Evolutionary conservation across 768 basidiomycete genomes (phyloP).

Genomic region (Panus rudis): DNA sequence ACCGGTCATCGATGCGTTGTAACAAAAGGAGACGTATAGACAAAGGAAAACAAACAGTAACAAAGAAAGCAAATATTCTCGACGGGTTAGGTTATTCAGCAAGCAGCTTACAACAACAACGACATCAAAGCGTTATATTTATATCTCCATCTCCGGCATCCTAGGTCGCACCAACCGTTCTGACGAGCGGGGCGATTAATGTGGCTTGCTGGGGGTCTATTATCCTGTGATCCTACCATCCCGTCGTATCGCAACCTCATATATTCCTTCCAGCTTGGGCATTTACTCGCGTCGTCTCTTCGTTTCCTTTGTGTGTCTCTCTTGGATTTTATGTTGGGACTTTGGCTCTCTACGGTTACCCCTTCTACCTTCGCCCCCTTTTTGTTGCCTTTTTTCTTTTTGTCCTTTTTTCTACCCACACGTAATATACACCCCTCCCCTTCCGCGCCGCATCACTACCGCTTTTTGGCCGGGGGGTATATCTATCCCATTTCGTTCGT

Average conservation of each 20-base stretch:
- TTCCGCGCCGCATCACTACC: too few species aligned
- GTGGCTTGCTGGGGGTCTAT: too few species aligned
- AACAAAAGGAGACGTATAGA: slow-evolving; percentile 18
- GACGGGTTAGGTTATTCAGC: too few species aligned
- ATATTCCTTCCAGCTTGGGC: too few species aligned
- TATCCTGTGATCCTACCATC: too few species aligned
- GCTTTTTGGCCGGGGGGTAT: too few species aligned
- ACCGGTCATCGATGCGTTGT: too few species aligned
- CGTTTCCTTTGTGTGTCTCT: slow-evolving; percentile 24
- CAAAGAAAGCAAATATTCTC: too few species aligned
- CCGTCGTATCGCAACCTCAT: too few species aligned
- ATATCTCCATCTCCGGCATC: slow-evolving; percentile 18
- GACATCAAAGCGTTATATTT: slow-evolving; percentile 19
- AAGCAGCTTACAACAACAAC: too few species aligned
- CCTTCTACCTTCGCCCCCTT: slow-evolving; percentile 17
- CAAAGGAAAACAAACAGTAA: slow-evolving; percentile 18
- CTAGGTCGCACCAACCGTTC: slow-evolving; percentile 14
- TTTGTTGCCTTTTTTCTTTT: slow-evolving; percentile 13
- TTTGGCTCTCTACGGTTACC: slow-evolving; percentile 12
- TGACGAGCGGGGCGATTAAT: slow-evolving; percentile 19
- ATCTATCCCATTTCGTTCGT: too few species aligned
- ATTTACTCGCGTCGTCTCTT: slow-evolving; percentile 18
- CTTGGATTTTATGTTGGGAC: slow-evolving; percentile 29
- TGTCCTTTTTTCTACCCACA: background rate
- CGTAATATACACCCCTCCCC: background rate